A percentile compares a stretch with the other conserved stretches of the same genome.
Evolutionary conservation across 495 filamentous ascomycete species (phyloP).

Genomic region (Trichoderma erinaceum): DNA sequence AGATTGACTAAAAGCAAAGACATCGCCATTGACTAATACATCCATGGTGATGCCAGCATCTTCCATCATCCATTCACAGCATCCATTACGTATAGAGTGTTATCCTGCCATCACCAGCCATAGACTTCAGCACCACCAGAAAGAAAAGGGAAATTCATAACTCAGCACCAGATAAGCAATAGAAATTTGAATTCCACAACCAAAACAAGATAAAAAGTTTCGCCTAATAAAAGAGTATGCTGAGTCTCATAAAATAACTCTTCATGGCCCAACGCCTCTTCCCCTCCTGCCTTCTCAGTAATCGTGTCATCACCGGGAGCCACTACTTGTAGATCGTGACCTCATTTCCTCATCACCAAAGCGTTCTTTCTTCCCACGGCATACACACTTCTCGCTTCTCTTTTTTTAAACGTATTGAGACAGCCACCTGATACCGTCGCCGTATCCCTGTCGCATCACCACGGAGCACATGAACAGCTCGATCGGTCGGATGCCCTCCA

Average conservation of each 20-base stretch:
- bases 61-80: too few species aligned
- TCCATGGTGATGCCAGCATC: too few species aligned
- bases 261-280: conserved; percentile 10
- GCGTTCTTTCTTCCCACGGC: not conserved
- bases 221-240: conserved; percentile 11
- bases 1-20: too few species aligned
- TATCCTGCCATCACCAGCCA: too few species aligned
- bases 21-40: too few species aligned
- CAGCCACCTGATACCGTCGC: conserved; percentile 73
- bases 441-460: conserved; percentile 92
- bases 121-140: not conserved
- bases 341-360: not conserved
- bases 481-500: conserved; percentile 91
- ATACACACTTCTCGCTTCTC: not conserved
- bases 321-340: not conserved
- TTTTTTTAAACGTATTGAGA: conserved; percentile 62
- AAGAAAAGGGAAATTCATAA: not conserved
- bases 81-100: too few species aligned
- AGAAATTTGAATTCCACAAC: not conserved
- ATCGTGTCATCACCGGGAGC: not conserved
- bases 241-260: conserved; percentile 10
- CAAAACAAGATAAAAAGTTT: not conserved
- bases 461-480: conserved; percentile 99
- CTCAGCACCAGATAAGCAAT: not conserved
- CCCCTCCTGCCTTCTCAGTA: not conserved